These are phyloP conservation scores for Pichia membranifaciens DNA, from an alignment of 805 yeast species.

Conservation along the genomic window DNA sequence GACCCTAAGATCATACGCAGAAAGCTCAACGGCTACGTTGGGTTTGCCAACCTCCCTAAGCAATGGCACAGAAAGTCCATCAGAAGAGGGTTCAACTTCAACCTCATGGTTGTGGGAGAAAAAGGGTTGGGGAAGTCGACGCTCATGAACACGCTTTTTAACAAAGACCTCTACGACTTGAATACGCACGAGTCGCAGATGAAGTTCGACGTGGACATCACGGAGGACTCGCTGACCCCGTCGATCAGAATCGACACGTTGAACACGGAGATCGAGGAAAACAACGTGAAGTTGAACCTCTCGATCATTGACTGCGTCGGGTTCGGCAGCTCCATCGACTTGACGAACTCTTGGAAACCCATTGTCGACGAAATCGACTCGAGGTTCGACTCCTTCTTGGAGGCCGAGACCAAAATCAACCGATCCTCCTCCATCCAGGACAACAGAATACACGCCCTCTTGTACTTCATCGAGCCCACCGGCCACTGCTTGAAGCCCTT, in stretches of 20 bases:
- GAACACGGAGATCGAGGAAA: constrained; percentile 79
- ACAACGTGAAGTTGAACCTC: constrained; percentile 80
- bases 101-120: constrained; percentile 87
- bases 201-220: background rate
- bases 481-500: constrained; percentile 88
- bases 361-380: constrained; percentile 82
- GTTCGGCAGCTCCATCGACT: constrained; percentile 85
- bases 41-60: constrained; percentile 95
- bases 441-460: constrained; percentile 84
- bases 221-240: constrained; percentile 27
- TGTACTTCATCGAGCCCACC: constrained; percentile 94
- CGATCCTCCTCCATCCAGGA: constrained; percentile 64
- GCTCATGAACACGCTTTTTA: constrained; percentile 83
- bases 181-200: constrained; percentile 21
- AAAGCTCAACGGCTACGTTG: constrained; percentile 87
- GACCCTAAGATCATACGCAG: constrained; percentile 61
- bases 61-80: constrained; percentile 97
- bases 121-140: constrained; percentile 92
- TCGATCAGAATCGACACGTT: constrained; percentile 53
- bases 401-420: constrained; percentile 78
- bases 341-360: constrained; percentile 78
- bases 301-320: constrained; percentile 90
- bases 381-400: constrained; percentile 84
- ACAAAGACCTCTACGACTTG: constrained; percentile 48
- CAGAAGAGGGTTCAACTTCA: constrained; percentile 83